Evolutionary conservation across 768 basidiomycete species (phyloP), one percentile per base, ranked within the genome.

Genomic region (Lactarius sanguifluus): DNA sequence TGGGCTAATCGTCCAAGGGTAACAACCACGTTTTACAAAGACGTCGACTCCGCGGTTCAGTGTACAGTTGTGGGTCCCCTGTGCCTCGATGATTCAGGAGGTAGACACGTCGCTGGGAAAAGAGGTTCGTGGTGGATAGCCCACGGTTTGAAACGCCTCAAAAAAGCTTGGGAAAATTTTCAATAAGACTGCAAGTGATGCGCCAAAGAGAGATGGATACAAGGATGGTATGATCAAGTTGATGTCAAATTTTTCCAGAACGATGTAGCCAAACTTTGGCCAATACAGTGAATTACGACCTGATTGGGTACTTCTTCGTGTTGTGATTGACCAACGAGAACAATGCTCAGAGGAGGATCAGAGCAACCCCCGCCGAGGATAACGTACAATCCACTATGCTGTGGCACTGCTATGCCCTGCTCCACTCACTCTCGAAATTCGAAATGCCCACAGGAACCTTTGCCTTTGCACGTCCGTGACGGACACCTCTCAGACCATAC

Each of bases 401-500:
- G 43, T 25, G 40, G 12, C 28, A 38, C 54, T 23, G 20, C 59
- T 64, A 86, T 56, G 89, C 91, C 71, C 89, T 82, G 60, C 78
- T 80, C 86, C 92, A 93, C 67, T 81, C 75, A 70, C 86, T 85
- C 71, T 84, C 80, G 47, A 94, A 75, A 7, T 83, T 80, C 47
- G 86, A 89, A n/a, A 95, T 80, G 12, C 87, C 82, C 18, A 94
- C 91, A 4, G 91, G 88, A 18, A 83, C 74, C 23, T 79, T 78
- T 16, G 82, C 81, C 91, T 89, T 59, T 1, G 64, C 30, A n/a
- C 25, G 3, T 20, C 8, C 8, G 16, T 25, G 28, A 23, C 0
- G 18, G 12, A 10, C 40, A 5, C 16, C 23, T 63, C 6, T 52
- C 23, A 52, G 50, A 50, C 41, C 25, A 54, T 25, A 25, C 16